A percentile compares a stretch with the other conserved stretches of the same genome.
Evolutionary conservation across 768 basidiomycete species (phyloP).

Genomic region (Pleurotus ostreatus): DNA sequence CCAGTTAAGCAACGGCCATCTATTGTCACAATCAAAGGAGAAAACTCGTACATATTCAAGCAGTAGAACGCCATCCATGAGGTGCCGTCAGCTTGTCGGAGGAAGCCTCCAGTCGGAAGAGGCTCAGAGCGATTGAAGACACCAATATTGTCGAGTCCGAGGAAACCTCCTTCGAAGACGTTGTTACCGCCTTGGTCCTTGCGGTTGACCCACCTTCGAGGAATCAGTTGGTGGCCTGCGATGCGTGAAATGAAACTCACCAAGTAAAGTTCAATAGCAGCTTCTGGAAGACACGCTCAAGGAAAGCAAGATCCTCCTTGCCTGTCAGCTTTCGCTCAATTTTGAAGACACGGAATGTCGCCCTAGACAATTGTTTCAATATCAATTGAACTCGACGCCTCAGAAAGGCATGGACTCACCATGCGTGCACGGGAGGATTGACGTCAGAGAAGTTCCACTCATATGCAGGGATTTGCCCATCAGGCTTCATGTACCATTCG

Average conservation of each 20-base stretch:
- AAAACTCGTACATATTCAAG: conserved; percentile 75
- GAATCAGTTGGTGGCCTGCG: neutral
- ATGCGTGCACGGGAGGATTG: conserved; percentile 98
- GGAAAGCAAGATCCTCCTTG: conserved; percentile 83
- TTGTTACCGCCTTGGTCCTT: conserved; percentile 95
- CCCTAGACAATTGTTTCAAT: conserved; percentile 42
- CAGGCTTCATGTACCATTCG: conserved; percentile 99
- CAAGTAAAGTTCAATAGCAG: conserved; percentile 95
- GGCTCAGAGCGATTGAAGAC: conserved; percentile 98
- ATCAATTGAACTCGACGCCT: neutral
- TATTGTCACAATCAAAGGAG: neutral
- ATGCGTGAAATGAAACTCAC: conserved; percentile 32
- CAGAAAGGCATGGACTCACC: conserved; percentile 40
- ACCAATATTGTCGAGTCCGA: conserved; percentile 97
- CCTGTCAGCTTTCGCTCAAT: conserved; percentile 96
- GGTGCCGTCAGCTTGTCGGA: conserved; percentile 97
- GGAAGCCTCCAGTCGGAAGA: conserved; percentile 86
- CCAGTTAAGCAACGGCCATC: conserved; percentile 5
- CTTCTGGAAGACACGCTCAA: conserved; percentile 99
- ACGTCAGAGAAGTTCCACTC: conserved; percentile 99
- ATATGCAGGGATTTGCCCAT: conserved; percentile 97
- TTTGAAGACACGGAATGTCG: conserved; percentile 98
- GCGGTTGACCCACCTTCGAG: conserved; percentile 90
- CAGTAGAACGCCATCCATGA: conserved; percentile 99
- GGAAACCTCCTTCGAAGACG: conserved; percentile 97